Evolutionary conservation across 768 basidiomycete species (phyloP), one percentile per base, ranked within the genome.

Genomic region (Amanita fuliginea): DNA sequence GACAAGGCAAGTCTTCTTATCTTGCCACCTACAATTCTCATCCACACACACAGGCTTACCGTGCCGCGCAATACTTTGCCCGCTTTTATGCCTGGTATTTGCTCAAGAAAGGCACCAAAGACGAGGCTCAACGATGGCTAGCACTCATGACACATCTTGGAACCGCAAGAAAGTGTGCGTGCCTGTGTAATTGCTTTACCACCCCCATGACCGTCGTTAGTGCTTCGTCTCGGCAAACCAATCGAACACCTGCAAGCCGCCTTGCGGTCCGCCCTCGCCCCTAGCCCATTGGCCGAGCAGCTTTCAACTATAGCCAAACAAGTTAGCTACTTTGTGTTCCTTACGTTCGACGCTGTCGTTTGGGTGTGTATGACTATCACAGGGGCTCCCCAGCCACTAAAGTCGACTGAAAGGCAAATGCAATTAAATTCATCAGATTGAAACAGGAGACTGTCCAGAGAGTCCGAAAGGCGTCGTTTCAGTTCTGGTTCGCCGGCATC

Each of bases 241-340:
- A 57, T 94, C 54, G 96, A 99, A 61, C 91, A 96, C 66, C 71
- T 94, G 5, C 95, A 98, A 63, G 80, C 90, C 1, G 93, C 90
- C 26, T 68, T 96, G 40, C 83, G 82, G 46, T 82, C 86, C 16
- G 68, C 80, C 3, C 65, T 81, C 22, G 61, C 75, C 1, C 54
- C 77, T 3, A 72, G 73, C 5, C 75, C 81, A 49, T 56, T 81
- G 1, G 66, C 74, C 9, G 89, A 97, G 60, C 83, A 84, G 54
- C 68, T 93, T 49, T 76, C 85, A 0, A 80, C 86, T 19, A 80
- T 96, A 56, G 82, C 76, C 30, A 75, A 90, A 42, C 95, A 98
- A 64, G 61, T 98, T 14, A 77, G 78, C 2, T 98, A 97, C 71
- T 92, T 90, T 54, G 83, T 82, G 3, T 99, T 89, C 64, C 76